phyloP scores from a whole-genome alignment of 495 filamentous ascomycete species.

The Neurospora tetrasperma region DNA sequence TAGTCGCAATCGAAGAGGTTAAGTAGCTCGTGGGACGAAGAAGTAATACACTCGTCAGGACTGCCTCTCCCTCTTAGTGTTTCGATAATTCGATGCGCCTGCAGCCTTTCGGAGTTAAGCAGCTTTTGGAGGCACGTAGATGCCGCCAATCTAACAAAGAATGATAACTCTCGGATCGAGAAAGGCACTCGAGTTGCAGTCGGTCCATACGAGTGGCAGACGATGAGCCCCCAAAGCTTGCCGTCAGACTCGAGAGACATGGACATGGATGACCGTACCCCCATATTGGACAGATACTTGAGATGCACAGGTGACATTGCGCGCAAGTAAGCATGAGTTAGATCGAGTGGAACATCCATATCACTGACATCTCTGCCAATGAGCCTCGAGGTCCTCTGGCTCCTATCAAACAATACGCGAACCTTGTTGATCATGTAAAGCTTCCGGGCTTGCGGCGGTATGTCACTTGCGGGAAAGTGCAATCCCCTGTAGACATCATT shows the following conservation, averaged over 20 bases:
- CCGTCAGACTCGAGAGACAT: conserved; percentile 71
- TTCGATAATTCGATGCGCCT: conserved; percentile 59
- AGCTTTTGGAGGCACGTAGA: conserved; percentile 72
- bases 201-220: conserved; percentile 63
- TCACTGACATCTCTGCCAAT: conserved; percentile 64
- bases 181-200: conserved; percentile 70
- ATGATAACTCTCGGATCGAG: conserved; percentile 73
- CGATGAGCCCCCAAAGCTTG: conserved; percentile 72
- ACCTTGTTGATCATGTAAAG: conserved; percentile 66
- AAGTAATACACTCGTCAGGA: conserved; percentile 74
- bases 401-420: conserved; percentile 56
- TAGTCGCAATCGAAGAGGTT: conserved; percentile 74
- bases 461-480: conserved; percentile 17
- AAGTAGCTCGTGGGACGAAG: conserved; percentile 69
- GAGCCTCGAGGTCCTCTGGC: conserved; percentile 57
- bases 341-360: conserved; percentile 60
- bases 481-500: conserved; percentile 16
- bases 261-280: conserved; percentile 73
- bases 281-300: conserved; percentile 73
- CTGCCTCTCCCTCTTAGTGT: conserved; percentile 57
- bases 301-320: conserved; percentile 76
- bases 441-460: conserved; percentile 24
- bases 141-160: conserved; percentile 64
- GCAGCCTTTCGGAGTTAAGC: conserved; percentile 63
- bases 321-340: conserved; percentile 66